Conservation (phyloP, 2,329 filamentous ascomycete species). For the Neonectria coccinea region DNA sequence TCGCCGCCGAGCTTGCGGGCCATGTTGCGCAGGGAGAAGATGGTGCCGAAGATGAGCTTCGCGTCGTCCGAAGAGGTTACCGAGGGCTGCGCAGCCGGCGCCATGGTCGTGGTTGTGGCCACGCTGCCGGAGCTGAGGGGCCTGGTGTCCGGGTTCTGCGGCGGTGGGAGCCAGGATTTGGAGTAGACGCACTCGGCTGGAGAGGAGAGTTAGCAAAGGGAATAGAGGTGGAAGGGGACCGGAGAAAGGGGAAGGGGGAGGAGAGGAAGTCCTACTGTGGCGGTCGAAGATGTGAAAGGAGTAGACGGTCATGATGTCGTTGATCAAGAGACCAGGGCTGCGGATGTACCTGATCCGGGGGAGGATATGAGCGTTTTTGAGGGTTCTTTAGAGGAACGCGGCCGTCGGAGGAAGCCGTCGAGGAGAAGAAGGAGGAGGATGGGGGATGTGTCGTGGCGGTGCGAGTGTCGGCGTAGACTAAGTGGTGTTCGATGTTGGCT, state of each 20-base stretch:
- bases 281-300: constrained; percentile 99
- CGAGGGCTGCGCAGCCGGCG: constrained; percentile 34
- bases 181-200: constrained; percentile 97
- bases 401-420: neutral
- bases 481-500: neutral
- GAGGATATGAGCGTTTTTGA: neutral
- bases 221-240: constrained; percentile 19
- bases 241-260: neutral
- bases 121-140: constrained; percentile 52
- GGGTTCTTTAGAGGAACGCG: neutral
- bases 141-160: constrained; percentile 55
- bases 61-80: constrained; percentile 77
- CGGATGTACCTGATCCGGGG: constrained; percentile 2
- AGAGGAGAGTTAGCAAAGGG: constrained; percentile 10
- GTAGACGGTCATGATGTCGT: constrained; percentile 84
- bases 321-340: constrained; percentile 8
- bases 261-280: constrained; percentile 75
- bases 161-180: constrained; percentile 78
- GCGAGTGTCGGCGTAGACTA: neutral
- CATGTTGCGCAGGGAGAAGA: constrained; percentile 98
- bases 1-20: constrained; percentile 92
- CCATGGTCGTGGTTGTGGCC: constrained; percentile 45
- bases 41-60: constrained; percentile 96
- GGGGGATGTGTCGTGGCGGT: neutral
- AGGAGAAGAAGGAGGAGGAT: too few species aligned